Percentiles rank a stretch among this genome's conserved stretches.
Evolutionary conservation across 139 green algal genomes (phyloP).

Genomic region (Chlamydomonas sp.): DNA sequence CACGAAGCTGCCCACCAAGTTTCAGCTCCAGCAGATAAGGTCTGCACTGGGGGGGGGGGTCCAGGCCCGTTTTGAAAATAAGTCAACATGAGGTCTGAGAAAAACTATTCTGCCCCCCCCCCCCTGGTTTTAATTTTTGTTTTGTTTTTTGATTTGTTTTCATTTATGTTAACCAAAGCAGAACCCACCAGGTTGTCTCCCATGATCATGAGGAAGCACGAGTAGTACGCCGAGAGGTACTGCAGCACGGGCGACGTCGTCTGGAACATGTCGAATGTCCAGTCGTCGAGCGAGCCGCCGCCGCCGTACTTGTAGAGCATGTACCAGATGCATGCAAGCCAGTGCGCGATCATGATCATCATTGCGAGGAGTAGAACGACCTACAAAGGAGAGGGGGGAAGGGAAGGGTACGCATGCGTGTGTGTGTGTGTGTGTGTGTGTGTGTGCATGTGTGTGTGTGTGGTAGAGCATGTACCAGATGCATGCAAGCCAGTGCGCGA

Average conservation of each 20-base stretch:
- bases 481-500: slow-evolving; percentile 42
- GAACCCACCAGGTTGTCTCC: slow-evolving; percentile 17
- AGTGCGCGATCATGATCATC: slow-evolving; percentile 41
- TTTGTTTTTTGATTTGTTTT: neutral
- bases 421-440: too few relatives aligned
- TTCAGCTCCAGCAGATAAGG: too few relatives aligned
- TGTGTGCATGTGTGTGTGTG: too few relatives aligned
- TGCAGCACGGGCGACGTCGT: neutral
- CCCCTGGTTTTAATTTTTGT: neutral
- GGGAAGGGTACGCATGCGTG: too few relatives aligned
- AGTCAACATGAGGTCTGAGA: too few relatives aligned
- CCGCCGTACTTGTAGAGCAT: slow-evolving; percentile 22
- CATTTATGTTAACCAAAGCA: neutral
- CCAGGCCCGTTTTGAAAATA: too few relatives aligned
- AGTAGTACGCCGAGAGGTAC: slow-evolving; percentile 26
- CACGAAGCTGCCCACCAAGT: too few relatives aligned
- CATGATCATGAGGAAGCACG: slow-evolving; percentile 26
- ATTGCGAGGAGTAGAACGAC: slow-evolving; percentile 31
- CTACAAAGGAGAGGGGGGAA: too few relatives aligned
- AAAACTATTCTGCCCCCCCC: too few relatives aligned
- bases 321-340: slow-evolving; percentile 38
- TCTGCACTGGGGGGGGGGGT: too few relatives aligned
- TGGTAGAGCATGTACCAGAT: slow-evolving; percentile 27
- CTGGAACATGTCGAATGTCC: slow-evolving; percentile 1
- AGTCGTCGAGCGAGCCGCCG: neutral